These are phyloP conservation scores for Xylaria multiplex DNA, from an alignment of 2,329 filamentous ascomycete genomes.

Conservation along the genomic window DNA sequence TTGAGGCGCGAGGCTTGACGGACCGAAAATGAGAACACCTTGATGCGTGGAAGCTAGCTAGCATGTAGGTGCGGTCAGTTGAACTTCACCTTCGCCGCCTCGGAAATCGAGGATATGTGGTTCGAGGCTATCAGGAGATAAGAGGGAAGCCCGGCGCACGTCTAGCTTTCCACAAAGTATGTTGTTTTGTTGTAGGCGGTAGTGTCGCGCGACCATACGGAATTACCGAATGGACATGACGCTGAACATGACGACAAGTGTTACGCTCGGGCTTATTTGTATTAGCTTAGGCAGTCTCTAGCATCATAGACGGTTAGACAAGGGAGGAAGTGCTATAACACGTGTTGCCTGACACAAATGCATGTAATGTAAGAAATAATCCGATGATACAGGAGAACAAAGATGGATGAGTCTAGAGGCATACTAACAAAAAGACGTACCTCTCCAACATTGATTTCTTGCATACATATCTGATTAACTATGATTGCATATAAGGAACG, in stretches of 20 bases:
- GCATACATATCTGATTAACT: neutral
- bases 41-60: neutral
- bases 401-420: neutral
- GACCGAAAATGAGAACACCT: neutral
- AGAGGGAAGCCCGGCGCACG: neutral
- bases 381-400: slow-evolving; percentile 3
- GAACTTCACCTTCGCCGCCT: slow-evolving; percentile 5
- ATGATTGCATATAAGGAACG: neutral
- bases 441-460: slow-evolving; percentile 6
- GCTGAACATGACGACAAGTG: slow-evolving; percentile 1
- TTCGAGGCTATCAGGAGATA: too few relatives aligned
- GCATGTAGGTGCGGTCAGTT: neutral
- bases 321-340: neutral
- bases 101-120: neutral
- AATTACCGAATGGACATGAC: slow-evolving; percentile 1
- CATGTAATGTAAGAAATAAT: neutral
- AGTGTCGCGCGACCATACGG: slow-evolving; percentile 3
- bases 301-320: neutral
- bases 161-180: neutral
- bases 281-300: slow-evolving; percentile 3
- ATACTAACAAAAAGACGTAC: slow-evolving; percentile 3
- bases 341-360: neutral
- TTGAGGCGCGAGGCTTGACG: neutral
- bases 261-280: slow-evolving; percentile 1
- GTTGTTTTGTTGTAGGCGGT: slow-evolving; percentile 3